Evolutionary conservation across 2,329 filamentous ascomycete species (phyloP).

Genomic region (Paraphaeosphaeria minitans): DNA sequence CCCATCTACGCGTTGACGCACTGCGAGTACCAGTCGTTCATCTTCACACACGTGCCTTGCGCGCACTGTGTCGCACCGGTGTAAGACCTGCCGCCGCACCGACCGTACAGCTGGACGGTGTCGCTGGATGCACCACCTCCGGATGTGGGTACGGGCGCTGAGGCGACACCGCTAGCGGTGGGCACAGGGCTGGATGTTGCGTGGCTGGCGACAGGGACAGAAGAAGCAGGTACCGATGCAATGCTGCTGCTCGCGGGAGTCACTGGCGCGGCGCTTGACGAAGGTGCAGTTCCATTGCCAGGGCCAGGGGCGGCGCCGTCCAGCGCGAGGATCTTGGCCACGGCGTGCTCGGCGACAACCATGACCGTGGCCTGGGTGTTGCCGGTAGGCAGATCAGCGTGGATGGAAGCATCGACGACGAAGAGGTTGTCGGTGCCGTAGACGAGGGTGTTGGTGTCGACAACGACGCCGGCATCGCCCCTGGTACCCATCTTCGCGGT

Average conservation of each 20-base stretch:
- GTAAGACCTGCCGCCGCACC: slow-evolving; percentile 19
- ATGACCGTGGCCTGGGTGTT: slow-evolving; percentile 72
- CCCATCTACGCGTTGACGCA: slow-evolving; percentile 11
- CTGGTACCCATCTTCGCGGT: slow-evolving; percentile 60
- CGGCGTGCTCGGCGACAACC: slow-evolving; percentile 66
- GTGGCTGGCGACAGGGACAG: no score
- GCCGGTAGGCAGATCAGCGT: slow-evolving; percentile 70
- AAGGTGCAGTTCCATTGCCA: slow-evolving; percentile 2
- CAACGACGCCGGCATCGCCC: slow-evolving; percentile 50
- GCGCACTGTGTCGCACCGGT: slow-evolving; percentile 30
- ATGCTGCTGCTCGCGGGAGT: background rate
- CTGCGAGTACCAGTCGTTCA: slow-evolving; percentile 35
- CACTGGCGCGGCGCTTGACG: background rate
- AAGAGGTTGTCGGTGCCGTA: slow-evolving; percentile 51
- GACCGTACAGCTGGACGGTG: slow-evolving; percentile 10
- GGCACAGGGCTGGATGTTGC: background rate
- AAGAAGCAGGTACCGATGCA: background rate
- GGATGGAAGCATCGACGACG: slow-evolving; percentile 56
- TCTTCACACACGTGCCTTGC: slow-evolving; percentile 31
- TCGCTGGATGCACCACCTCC: background rate
- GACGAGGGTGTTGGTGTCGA: slow-evolving; percentile 56
- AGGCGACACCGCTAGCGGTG: background rate
- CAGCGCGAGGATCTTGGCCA: slow-evolving; percentile 57
- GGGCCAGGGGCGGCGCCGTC: slow-evolving; percentile 2
- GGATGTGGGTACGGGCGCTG: background rate